Evolutionary conservation across 2,329 filamentous ascomycete genomes (phyloP).

Genomic region (Diaporthe citriasiana): DNA sequence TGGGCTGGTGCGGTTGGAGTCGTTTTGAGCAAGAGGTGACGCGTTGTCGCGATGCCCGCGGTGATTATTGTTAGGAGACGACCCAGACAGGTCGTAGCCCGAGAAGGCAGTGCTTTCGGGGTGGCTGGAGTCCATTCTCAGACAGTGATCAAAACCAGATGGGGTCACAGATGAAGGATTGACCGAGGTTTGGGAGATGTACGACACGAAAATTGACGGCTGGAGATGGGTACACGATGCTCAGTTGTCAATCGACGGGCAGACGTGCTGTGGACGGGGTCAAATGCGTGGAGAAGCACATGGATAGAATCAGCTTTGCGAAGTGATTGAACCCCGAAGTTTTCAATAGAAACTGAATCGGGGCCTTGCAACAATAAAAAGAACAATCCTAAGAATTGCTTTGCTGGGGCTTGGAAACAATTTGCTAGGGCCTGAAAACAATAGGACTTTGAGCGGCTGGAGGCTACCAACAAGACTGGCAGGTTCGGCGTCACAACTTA

Average conservation of each 20-base stretch:
- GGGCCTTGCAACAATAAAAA: too few species aligned
- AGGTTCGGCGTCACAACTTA: background rate
- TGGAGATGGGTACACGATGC: background rate
- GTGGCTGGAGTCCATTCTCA: slow-evolving; percentile 13
- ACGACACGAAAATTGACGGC: background rate
- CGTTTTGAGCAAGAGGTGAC: background rate
- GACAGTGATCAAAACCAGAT: background rate
- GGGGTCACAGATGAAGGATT: background rate
- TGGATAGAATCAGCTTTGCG: background rate
- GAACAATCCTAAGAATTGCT: background rate
- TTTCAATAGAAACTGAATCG: too few species aligned
- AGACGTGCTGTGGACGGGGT: background rate
- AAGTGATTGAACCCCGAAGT: background rate
- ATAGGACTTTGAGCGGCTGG: too few species aligned
- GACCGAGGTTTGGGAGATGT: too few species aligned
- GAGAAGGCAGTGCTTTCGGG: background rate
- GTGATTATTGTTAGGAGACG: background rate
- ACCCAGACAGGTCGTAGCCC: background rate
- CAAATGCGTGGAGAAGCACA: background rate
- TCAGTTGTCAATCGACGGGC: background rate
- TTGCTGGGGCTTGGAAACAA: background rate
- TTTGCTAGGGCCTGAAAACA: too few species aligned
- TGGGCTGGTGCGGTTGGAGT: background rate
- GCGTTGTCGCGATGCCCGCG: background rate
- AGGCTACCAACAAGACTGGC: background rate